phyloP scores from a whole-genome alignment of 768 basidiomycete species.

The Amanita subjunquillea region DNA sequence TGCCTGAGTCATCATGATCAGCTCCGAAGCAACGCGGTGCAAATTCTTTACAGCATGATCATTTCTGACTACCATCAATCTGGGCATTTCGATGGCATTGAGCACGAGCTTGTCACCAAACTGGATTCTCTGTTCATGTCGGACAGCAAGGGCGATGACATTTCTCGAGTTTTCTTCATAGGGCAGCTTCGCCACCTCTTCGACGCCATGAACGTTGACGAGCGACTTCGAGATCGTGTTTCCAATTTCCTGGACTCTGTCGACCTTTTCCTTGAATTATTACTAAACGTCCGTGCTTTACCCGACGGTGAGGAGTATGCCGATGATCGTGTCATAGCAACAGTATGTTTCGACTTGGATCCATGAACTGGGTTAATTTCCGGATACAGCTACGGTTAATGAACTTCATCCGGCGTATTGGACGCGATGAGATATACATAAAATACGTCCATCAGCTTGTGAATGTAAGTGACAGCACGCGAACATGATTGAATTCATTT shows the following conservation, averaged over 20 bases:
- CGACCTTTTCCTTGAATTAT: constrained; percentile 84
- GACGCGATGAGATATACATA: constrained; percentile 88
- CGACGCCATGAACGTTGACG: constrained; percentile 73
- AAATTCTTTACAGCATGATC: constrained; percentile 94
- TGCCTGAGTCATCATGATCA: constrained; percentile 94
- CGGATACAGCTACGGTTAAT: constrained; percentile 63
- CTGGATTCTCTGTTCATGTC: constrained; percentile 91
- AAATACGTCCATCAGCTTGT: constrained; percentile 95
- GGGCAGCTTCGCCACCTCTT: constrained; percentile 85
- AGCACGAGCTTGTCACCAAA: constrained; percentile 86
- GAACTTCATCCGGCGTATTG: constrained; percentile 90
- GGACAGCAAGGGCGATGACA: constrained; percentile 83
- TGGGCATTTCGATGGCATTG: constrained; percentile 80
- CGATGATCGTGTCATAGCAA: constrained; percentile 90
- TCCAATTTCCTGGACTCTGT: constrained; percentile 81
- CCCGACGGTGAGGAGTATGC: constrained; percentile 92
- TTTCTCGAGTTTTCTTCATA: constrained; percentile 89
- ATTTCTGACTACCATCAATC: constrained; percentile 82
- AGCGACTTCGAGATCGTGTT: constrained; percentile 67
- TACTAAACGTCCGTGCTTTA: constrained; percentile 78
- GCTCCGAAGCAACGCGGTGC: constrained; percentile 80
- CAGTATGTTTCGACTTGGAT: constrained; percentile 33
- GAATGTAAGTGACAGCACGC: constrained; percentile 43
- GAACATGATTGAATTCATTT: not conserved
- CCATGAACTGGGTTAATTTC: constrained; percentile 8